Conservation (phyloP, 169 alveolate species). For the Sarcocystis neurona region DNA sequence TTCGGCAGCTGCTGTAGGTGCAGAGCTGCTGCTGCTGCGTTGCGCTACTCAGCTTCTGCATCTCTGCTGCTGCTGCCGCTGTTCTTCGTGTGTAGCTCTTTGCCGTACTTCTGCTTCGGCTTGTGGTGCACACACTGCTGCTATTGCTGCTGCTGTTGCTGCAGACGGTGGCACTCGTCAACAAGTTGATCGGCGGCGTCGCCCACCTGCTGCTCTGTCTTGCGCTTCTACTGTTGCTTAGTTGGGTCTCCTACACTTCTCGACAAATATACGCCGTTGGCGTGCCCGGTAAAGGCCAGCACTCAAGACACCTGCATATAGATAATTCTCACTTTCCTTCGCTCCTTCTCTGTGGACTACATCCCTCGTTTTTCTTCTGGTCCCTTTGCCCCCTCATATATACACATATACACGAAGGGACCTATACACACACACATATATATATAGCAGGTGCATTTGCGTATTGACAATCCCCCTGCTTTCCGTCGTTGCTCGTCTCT, state of each 20-base stretch:
- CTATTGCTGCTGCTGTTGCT: neutral
- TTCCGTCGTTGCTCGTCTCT: too few relatives aligned
- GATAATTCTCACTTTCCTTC: neutral
- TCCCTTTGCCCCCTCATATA: neutral
- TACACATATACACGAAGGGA: too few relatives aligned
- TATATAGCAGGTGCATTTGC: too few relatives aligned
- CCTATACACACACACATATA: too few relatives aligned
- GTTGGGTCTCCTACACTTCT: neutral
- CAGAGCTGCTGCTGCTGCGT: neutral
- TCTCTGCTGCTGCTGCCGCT: neutral
- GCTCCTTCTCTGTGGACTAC: neutral
- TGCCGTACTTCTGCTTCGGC: neutral
- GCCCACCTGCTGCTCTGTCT: conserved; percentile 4
- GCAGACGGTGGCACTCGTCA: neutral
- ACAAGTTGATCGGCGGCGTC: neutral
- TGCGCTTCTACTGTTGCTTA: neutral
- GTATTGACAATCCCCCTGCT: too few relatives aligned
- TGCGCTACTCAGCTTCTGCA: neutral
- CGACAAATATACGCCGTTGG: neutral
- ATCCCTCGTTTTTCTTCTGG: neutral
- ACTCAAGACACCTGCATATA: neutral
- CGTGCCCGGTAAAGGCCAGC: neutral
- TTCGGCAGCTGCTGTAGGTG: neutral
- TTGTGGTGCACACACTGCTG: neutral
- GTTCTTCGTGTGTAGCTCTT: neutral